These are phyloP conservation scores for Amanita rimosa DNA, from an alignment of 768 basidiomycete genomes.

Conservation along the genomic window DNA sequence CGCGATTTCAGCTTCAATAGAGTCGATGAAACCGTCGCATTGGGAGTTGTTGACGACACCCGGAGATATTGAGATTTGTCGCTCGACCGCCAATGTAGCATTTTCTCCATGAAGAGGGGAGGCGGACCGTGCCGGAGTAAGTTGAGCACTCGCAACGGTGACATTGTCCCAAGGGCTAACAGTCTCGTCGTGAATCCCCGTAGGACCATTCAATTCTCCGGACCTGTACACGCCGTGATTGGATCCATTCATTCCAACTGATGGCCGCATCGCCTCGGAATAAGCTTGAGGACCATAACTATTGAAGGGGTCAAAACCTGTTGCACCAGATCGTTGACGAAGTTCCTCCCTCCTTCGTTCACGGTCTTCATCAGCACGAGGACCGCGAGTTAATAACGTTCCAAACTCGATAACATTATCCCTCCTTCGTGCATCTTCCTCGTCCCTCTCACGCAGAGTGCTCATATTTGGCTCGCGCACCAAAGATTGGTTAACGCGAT, in stretches of 20 bases:
- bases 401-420: conserved; percentile 28
- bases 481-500: conserved; percentile 20
- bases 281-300: conserved; percentile 28
- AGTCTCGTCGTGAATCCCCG: conserved; percentile 17
- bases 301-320: conserved; percentile 74
- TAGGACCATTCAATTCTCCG: conserved; percentile 6
- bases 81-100: not conserved
- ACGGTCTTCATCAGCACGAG: conserved; percentile 51
- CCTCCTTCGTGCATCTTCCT: conserved; percentile 35
- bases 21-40: conserved; percentile 11
- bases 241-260: not conserved
- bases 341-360: conserved; percentile 39
- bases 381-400: conserved; percentile 29
- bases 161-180: conserved; percentile 35
- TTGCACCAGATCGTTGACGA: conserved; percentile 29
- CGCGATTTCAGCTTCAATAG: conserved; percentile 18
- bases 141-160: conserved; percentile 14
- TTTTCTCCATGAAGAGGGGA: conserved; percentile 5
- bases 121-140: conserved; percentile 19
- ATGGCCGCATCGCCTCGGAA: not conserved
- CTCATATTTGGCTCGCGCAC: conserved; percentile 9
- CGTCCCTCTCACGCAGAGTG: conserved; percentile 22
- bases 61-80: conserved; percentile 18
- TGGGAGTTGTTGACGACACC: conserved; percentile 18
- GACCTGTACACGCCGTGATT: not conserved